Evolutionary conservation across 192 early-diverging fungal species (phyloP).

Genomic region (Backusella tarrabulga): DNA sequence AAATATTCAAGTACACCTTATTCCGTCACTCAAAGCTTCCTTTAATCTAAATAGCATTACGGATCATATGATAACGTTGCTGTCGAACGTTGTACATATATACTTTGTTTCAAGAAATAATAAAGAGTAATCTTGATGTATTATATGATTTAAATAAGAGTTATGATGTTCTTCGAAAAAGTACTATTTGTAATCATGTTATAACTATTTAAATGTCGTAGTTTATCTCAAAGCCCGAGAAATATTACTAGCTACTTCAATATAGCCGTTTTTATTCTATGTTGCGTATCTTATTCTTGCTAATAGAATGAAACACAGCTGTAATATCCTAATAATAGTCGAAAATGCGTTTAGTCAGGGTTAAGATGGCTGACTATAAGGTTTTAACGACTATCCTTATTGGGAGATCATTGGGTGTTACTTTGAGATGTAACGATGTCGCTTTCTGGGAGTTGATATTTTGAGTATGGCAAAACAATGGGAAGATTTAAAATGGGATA

Average conservation of each 20-base stretch:
- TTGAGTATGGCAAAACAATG: background rate
- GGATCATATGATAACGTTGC: background rate
- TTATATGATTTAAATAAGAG: background rate
- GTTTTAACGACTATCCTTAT: background rate
- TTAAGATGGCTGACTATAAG: background rate
- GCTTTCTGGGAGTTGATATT: background rate
- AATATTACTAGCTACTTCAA: background rate
- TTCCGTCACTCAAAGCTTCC: background rate
- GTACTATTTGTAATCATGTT: background rate
- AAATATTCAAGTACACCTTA: background rate
- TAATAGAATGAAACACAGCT: background rate
- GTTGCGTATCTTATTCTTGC: background rate
- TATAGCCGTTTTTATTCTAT: background rate
- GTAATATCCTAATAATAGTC: background rate
- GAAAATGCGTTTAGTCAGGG: background rate
- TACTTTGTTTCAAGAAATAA: background rate
- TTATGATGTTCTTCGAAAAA: background rate
- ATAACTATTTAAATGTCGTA: background rate
- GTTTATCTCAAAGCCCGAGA: background rate
- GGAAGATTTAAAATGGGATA: background rate
- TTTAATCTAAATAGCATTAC: background rate
- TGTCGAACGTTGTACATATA: background rate
- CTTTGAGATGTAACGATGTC: background rate
- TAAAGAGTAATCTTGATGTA: background rate
- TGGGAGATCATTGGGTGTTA: background rate